These are phyloP conservation scores for Bretschneidera sinensis DNA, from an alignment of 345 rosid genomes.

Conservation along the genomic window DNA sequence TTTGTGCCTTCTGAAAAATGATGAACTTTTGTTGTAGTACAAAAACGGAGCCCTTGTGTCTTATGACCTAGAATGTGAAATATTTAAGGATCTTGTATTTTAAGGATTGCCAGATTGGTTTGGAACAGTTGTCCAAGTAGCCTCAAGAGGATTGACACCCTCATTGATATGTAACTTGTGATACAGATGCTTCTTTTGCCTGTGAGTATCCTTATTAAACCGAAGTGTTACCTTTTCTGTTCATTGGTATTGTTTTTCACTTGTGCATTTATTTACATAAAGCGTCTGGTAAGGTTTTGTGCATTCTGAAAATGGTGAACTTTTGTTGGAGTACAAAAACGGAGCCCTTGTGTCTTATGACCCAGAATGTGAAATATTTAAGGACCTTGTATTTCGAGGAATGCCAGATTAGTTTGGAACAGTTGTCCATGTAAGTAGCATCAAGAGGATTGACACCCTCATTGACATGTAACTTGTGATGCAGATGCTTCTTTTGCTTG, in stretches of 20 bases:
- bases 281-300: constrained; percentile 1
- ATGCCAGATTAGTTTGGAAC: constrained; percentile 26
- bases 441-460: constrained; percentile 9
- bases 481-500: background rate
- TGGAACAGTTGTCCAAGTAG: constrained; percentile 18
- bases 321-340: constrained; percentile 18
- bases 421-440: no score
- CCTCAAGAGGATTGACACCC: background rate
- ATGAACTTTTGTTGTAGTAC: constrained; percentile 25
- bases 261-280: background rate
- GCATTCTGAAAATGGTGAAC: constrained; percentile 22
- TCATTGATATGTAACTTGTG: background rate
- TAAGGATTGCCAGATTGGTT: constrained; percentile 28
- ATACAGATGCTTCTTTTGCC: background rate
- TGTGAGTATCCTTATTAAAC: background rate
- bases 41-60: constrained; percentile 15
- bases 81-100: constrained; percentile 15
- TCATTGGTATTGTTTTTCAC: background rate
- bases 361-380: constrained; percentile 8
- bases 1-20: constrained; percentile 16
- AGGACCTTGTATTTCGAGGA: constrained; percentile 17
- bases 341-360: constrained; percentile 23
- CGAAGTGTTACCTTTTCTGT: background rate
- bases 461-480: background rate
- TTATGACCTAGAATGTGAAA: constrained; percentile 15